Evolutionary conservation across 139 green algal genomes (phyloP).

Genomic region (Desmodesmus armatus): DNA sequence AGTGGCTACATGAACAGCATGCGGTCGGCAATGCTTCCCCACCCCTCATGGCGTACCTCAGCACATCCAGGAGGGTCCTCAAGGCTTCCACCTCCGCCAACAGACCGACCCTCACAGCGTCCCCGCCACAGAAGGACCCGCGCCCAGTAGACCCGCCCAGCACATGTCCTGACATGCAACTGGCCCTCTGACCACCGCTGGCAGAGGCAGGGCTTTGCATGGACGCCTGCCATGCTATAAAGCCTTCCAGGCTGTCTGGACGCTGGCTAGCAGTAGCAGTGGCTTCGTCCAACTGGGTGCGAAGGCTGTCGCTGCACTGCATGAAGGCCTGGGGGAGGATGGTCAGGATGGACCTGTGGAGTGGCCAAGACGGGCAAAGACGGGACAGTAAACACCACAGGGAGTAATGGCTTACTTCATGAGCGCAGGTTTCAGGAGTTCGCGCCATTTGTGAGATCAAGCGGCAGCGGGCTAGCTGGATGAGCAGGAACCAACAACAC

Average conservation of each 20-base stretch:
- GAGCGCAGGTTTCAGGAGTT: too few species aligned
- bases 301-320: background rate
- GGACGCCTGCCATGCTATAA: slow-evolving; percentile 6
- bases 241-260: background rate
- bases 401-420: too few species aligned
- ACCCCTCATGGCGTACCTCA: too few species aligned
- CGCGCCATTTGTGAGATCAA: background rate
- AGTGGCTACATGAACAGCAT: too few species aligned
- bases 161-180: background rate
- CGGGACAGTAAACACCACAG: too few species aligned
- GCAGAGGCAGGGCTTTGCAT: background rate
- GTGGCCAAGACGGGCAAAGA: too few species aligned
- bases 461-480: background rate
- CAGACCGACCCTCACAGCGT: background rate
- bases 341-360: background rate
- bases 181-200: background rate
- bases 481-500: background rate
- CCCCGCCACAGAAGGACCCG: too few species aligned
- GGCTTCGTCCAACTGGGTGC: background rate
- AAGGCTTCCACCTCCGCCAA: slow-evolving; percentile 12
- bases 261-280: background rate
- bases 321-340: slow-evolving; percentile 13
- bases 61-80: slow-evolving; percentile 7
- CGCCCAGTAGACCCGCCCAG: too few species aligned
- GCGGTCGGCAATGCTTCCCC: too few species aligned